Base-by-base conservation (phyloP, 2,329 filamentous ascomycete genomes). In the Botrytis tulipae region DNA sequence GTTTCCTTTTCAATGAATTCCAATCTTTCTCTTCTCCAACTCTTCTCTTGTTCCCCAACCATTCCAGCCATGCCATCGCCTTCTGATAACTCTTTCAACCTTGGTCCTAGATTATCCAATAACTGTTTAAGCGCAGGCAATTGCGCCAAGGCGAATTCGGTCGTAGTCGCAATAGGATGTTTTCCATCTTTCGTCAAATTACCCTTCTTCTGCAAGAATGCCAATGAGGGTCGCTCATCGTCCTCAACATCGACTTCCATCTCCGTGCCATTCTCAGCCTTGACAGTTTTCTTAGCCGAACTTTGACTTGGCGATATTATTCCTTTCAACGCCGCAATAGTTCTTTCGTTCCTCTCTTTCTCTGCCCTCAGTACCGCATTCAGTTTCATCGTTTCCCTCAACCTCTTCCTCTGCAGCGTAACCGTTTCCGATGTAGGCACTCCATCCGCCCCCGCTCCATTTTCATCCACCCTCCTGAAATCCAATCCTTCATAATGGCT, bases 1-100 rank as follows among this genome's bases (percentile, higher is more conserved):
- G 93, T 93, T 79, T 94, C 91, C 71, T 88, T 87, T 83, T 98
- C 95, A 67, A 98, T 90, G 81, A 98, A 98, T 77, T 92, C 88
- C 73, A 91, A 86, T 74, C 95, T 86, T 81, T 96, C 90, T 71
- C 90, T 87, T 57, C 90, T 87, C 84, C 90, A 93, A 63, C 87
- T 87, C 79, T 86, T 85, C 71, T 85, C 82, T n/a, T 81, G 79
- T 25, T 79, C 79, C 9, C 82, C 81, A 16, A 82, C 80, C 10
- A 80, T 78, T 4, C 78, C 78, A n/a, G 78, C 79, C 75, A 75
- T 85, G 82, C 78, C 78, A 73, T 84, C 81, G 44, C 81, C 82
- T 42, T 81, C 80, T 1, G 81, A 78, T 70, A 89, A 76, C 9
- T 82, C 81, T 8, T 82, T 82, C 42, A 97, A 83, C 74, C 91